These are phyloP conservation scores for Myxozyma nipponensis DNA, from an alignment of 805 yeast species.

Conservation along the genomic window DNA sequence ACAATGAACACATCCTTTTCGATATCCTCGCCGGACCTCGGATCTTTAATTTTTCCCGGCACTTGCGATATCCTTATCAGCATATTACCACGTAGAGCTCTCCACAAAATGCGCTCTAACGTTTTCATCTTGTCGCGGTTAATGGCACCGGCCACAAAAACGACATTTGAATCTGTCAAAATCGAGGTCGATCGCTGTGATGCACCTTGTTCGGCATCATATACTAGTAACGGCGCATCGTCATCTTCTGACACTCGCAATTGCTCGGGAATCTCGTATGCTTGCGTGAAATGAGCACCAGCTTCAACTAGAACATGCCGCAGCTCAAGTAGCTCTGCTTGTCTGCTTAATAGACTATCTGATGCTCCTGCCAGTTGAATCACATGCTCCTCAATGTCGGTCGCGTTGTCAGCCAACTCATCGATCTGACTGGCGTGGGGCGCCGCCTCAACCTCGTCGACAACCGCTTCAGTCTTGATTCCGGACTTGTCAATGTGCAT, in stretches of 20 bases:
- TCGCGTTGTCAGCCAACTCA: constrained; percentile 59
- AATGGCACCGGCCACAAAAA: constrained; percentile 77
- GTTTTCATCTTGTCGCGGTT: constrained; percentile 63
- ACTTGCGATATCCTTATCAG: constrained; percentile 72
- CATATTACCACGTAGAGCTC: constrained; percentile 88
- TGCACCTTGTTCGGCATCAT: constrained; percentile 35
- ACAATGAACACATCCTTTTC: constrained; percentile 81
- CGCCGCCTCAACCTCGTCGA: constrained; percentile 40
- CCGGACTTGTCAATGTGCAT: constrained; percentile 34
- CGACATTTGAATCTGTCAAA: constrained; percentile 36
- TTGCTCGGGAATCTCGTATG: constrained; percentile 33
- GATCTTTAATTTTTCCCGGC: constrained; percentile 62
- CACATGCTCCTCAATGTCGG: constrained; percentile 68
- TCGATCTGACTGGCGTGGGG: constrained; percentile 62
- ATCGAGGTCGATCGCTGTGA: constrained; percentile 13
- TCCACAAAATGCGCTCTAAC: constrained; percentile 82
- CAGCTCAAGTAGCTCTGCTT: constrained; percentile 65
- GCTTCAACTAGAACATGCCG: constrained; percentile 57
- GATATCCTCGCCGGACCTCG: constrained; percentile 51
- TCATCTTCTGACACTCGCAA: constrained; percentile 38
- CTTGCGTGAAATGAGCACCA: constrained; percentile 43
- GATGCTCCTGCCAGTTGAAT: constrained; percentile 67
- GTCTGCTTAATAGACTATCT: constrained; percentile 57
- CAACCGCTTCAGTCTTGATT: constrained; percentile 40
- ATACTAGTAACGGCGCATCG: constrained; percentile 41